Conservation (phyloP, 345 rosid genomes). For the Ailanthus altissimus region DNA sequence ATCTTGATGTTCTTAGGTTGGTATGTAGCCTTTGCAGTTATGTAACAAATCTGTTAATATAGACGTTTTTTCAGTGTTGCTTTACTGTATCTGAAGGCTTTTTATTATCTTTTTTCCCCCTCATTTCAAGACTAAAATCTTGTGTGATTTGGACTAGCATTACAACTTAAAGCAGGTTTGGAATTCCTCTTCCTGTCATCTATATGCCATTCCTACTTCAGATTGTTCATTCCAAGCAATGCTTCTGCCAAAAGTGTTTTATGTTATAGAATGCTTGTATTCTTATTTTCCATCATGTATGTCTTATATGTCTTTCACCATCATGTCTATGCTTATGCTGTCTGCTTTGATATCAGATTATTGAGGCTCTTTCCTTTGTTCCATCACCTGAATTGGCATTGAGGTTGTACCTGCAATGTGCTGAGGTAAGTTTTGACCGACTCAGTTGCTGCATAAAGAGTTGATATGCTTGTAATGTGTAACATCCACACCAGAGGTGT, state of each 20-base stretch:
- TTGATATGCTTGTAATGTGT: neutral
- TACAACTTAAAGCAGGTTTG: slow-evolving; percentile 11
- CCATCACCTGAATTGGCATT: slow-evolving; percentile 85
- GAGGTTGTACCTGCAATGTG: slow-evolving; percentile 79
- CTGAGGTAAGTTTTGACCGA: slow-evolving; percentile 63
- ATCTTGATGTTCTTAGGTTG: neutral
- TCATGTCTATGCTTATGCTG: slow-evolving; percentile 3
- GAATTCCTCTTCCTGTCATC: neutral
- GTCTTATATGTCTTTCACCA: neutral
- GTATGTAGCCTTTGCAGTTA: neutral
- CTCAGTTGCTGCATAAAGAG: neutral
- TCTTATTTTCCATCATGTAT: neutral
- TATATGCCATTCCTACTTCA: slow-evolving; percentile 12
- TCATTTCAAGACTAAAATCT: neutral
- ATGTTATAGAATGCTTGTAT: neutral
- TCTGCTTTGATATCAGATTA: slow-evolving; percentile 47
- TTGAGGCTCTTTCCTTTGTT: slow-evolving; percentile 66
- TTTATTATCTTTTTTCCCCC: neutral
- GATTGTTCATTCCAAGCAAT: neutral
- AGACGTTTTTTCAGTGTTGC: neutral
- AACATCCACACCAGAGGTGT: neutral
- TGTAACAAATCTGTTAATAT: slow-evolving; percentile 1
- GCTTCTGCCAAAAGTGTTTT: neutral
- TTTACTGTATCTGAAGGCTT: neutral
- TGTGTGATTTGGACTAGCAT: neutral